Conservation (phyloP, 805 yeast genomes). For the Lachancea quebecensis region DNA sequence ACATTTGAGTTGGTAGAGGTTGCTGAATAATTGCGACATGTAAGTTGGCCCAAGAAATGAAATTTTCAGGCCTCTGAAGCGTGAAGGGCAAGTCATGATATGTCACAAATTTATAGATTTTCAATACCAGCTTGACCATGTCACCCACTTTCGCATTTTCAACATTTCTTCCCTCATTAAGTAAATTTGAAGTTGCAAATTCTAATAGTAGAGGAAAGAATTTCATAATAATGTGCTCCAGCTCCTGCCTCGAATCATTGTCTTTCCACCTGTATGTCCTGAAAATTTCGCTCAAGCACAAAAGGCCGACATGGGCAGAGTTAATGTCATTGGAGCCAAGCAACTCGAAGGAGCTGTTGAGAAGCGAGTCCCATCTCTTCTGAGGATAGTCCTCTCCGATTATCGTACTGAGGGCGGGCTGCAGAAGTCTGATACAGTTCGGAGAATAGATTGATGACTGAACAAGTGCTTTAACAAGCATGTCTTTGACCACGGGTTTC, state of each 20-base stretch:
- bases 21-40: slow-evolving; percentile 60
- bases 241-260: slow-evolving; percentile 45
- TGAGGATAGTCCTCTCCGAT: slow-evolving; percentile 44
- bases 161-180: slow-evolving; percentile 33
- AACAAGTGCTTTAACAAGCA: slow-evolving; percentile 59
- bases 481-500: slow-evolving; percentile 62
- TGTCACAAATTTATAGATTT: slow-evolving; percentile 71
- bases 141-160: slow-evolving; percentile 47
- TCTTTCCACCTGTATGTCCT: slow-evolving; percentile 65
- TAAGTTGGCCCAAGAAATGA: slow-evolving; percentile 67
- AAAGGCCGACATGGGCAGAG: slow-evolving; percentile 55
- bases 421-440: slow-evolving; percentile 37
- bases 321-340: slow-evolving; percentile 39
- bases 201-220: slow-evolving; percentile 61
- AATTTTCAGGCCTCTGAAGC: slow-evolving; percentile 45
- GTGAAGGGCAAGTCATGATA: slow-evolving; percentile 64
- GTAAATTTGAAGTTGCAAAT: slow-evolving; percentile 51
- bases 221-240: slow-evolving; percentile 48
- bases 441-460: slow-evolving; percentile 36
- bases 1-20: slow-evolving; percentile 35
- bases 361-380: slow-evolving; percentile 47
- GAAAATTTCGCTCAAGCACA: slow-evolving; percentile 63
- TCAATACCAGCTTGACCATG: slow-evolving; percentile 65
- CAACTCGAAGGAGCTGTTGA: slow-evolving; percentile 40
- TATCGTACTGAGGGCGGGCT: slow-evolving; percentile 47